Conservation (phyloP, 257 asterid genomes). For the Asclepias syriaca region DNA sequence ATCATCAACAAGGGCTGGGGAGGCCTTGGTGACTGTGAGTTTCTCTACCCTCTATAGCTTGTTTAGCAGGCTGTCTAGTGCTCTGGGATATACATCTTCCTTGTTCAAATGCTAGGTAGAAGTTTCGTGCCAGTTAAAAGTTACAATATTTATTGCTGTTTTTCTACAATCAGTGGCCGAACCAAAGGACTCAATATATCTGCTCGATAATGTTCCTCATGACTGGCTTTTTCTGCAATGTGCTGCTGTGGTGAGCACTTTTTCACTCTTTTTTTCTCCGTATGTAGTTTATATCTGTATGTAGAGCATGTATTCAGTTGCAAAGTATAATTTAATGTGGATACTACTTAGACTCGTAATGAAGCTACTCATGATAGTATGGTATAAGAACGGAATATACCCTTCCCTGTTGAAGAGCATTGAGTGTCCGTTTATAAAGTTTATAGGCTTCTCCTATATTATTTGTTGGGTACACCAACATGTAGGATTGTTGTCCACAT, state of each 20-base stretch:
- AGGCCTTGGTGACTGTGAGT: conserved; percentile 96
- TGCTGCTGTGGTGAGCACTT: conserved; percentile 75
- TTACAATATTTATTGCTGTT: conserved; percentile 1
- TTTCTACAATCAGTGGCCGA: conserved; percentile 67
- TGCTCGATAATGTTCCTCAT: conserved; percentile 88
- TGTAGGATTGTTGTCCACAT: background rate
- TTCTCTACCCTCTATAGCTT: conserved; percentile 16
- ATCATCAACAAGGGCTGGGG: conserved; percentile 99
- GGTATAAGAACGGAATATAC: background rate
- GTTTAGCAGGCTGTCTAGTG: background rate
- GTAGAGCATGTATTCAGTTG: background rate
- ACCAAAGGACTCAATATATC: conserved; percentile 70
- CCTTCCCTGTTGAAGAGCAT: background rate
- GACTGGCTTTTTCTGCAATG: conserved; percentile 98
- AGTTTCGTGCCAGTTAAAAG: background rate
- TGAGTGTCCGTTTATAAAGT: background rate
- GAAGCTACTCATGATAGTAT: background rate
- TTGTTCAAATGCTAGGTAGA: background rate
- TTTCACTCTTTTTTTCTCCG: conserved; percentile 12
- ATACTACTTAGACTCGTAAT: background rate
- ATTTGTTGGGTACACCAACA: background rate
- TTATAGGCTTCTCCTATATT: background rate
- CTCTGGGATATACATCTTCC: background rate
- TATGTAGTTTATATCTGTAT: background rate
- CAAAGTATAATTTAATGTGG: background rate